Evolutionary conservation across 371 early-diverging fungal species (phyloP), one percentile per base, ranked within the genome.

Genomic region (Actinomortierella wolfii): DNA sequence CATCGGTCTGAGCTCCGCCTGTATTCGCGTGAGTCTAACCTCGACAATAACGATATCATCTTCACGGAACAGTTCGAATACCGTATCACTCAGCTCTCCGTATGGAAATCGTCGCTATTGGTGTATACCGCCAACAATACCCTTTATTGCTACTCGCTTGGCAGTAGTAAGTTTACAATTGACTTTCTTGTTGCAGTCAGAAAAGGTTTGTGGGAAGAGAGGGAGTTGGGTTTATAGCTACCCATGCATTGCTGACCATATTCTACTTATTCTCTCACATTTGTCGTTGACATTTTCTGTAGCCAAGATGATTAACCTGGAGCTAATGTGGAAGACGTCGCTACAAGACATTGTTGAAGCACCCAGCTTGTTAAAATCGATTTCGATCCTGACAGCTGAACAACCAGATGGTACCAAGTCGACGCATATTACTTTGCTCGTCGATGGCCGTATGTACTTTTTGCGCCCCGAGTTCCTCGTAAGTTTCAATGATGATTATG

Each of bases 1-100:
- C 61, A 80, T 28, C 71, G 73, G 26, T 83, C 82, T 64, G 90
- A 93, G 92, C 66, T 94, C 50, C 82, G 89, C 1, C 58, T 92
- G 50, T 93, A 89, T 65, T 87, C 91, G 25, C 81, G 92, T n/a
- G 93, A 93, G 21, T 80, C 79, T 17, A 95, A 91, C 43, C 70
- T 93, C 49, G 92, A 92, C 66, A 81, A 83, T 56, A 74, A 81
- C 5, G 67, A 86, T 17, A 57, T 88, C 8, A 61, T 92, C 13
- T 81, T 84, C 48, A 78, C 77, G 2, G 86, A 89, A 54, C 58
- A 75, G 9, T 58, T 84, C 17, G 60, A 77, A 6, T 55, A 65
- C 17, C 73, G 73, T 0, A 71, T 71, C 20, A 23, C 62, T 7
- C 73, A 71, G 20, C 65, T 71, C 7, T 71, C 73, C 24, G 73